A percentile compares a stretch with the other conserved stretches of the same genome.
Conservation (phyloP, 345 rosid genomes). For the Punica granatum region DNA sequence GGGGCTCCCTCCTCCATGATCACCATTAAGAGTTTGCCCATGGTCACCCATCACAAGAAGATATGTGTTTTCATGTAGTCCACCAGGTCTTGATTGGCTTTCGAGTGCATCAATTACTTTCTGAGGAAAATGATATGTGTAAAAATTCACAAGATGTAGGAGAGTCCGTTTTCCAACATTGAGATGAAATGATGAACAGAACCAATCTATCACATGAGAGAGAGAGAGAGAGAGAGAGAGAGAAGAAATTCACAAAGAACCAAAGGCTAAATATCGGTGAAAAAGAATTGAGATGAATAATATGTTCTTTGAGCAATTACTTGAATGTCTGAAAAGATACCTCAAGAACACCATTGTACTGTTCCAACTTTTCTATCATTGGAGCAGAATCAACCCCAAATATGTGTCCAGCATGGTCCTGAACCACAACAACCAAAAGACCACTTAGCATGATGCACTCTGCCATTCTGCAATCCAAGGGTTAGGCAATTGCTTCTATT, state of each 20-base stretch:
- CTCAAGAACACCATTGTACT: constrained; percentile 70
- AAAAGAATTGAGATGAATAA: neutral
- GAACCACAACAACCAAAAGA: constrained; percentile 17
- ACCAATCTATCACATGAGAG: neutral
- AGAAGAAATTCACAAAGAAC: neutral
- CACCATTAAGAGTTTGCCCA: constrained; percentile 94
- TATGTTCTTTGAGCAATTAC: neutral
- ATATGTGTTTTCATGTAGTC: constrained; percentile 70
- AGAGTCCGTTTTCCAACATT: neutral
- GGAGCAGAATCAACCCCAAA: constrained; percentile 78
- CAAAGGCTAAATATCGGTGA: neutral
- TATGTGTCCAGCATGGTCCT: constrained; percentile 98
- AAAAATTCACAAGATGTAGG: neutral
- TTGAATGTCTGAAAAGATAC: constrained; percentile 28
- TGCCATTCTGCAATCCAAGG: neutral
- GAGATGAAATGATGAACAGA: neutral
- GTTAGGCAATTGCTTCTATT: neutral
- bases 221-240: neutral
- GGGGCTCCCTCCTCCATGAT: constrained; percentile 97
- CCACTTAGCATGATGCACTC: neutral
- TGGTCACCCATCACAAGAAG: constrained; percentile 97
- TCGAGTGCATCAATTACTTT: constrained; percentile 50
- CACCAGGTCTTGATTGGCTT: constrained; percentile 70
- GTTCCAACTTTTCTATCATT: constrained; percentile 85
- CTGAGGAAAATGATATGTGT: constrained; percentile 23